A percentile compares a stretch with the other conserved stretches of the same genome.
phyloP scores from a whole-genome alignment of 192 early-diverging fungal species.

The Mortierella antarctica region DNA sequence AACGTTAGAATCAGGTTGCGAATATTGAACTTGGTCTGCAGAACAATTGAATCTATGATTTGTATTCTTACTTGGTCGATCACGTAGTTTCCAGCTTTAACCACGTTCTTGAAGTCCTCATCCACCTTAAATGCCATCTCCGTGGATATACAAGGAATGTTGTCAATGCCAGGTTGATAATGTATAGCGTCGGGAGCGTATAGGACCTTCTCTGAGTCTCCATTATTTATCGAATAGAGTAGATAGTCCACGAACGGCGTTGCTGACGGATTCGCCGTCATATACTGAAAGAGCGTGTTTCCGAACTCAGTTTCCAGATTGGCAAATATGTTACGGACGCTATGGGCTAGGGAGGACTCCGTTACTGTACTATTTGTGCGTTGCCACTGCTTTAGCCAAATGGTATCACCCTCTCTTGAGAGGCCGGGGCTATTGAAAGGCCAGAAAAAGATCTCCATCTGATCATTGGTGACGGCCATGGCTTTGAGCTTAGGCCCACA shows the following conservation, averaged over 20 bases:
- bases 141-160: constrained; percentile 19
- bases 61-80: neutral
- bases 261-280: constrained; percentile 8
- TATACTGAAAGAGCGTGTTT: constrained; percentile 12
- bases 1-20: neutral
- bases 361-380: constrained; percentile 13
- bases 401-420: constrained; percentile 15
- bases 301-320: constrained; percentile 16
- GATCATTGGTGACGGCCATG: constrained; percentile 32
- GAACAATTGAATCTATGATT: neutral
- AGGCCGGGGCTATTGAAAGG: constrained; percentile 30
- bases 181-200: constrained; percentile 50
- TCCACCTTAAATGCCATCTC: constrained; percentile 47
- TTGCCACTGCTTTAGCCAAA: constrained; percentile 56
- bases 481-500: constrained; percentile 22
- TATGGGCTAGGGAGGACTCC: neutral
- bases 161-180: constrained; percentile 45
- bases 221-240: constrained; percentile 6
- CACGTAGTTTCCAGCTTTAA: constrained; percentile 15
- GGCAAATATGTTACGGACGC: constrained; percentile 2
- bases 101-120: constrained; percentile 43
- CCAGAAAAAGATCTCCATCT: constrained; percentile 55
- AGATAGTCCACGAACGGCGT: constrained; percentile 35
- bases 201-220: neutral
- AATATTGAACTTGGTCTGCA: too few relatives aligned